phyloP scores from a whole-genome alignment of 2,329 filamentous ascomycete genomes.

The Emmonsia crescens region DNA sequence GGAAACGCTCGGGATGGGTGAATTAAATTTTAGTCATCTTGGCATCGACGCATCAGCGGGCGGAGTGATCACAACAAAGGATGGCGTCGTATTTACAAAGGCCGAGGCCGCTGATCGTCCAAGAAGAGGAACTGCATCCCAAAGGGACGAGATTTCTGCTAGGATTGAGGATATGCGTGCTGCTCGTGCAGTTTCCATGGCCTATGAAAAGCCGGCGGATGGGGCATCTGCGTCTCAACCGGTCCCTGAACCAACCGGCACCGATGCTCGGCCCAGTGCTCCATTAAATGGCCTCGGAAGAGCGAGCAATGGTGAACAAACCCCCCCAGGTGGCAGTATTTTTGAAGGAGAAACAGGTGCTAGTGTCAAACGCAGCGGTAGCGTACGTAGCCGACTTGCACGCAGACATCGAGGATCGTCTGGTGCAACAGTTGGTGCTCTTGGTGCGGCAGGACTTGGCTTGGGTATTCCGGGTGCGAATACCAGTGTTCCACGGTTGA shows the following conservation, averaged over 20 bases:
- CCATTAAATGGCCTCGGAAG: slow-evolving; percentile 13
- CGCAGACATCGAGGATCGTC: slow-evolving; percentile 78
- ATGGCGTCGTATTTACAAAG: slow-evolving; percentile 29
- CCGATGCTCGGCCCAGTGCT: slow-evolving; percentile 20
- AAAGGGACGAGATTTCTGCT: slow-evolving; percentile 43
- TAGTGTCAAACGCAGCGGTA: slow-evolving; percentile 52
- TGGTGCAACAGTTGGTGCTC: slow-evolving; percentile 58
- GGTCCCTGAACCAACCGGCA: slow-evolving; percentile 24
- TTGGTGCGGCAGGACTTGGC: slow-evolving; percentile 58
- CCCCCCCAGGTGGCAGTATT: slow-evolving; percentile 55
- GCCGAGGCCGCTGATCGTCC: slow-evolving; percentile 22
- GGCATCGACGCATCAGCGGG: slow-evolving; percentile 48
- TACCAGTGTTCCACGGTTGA: slow-evolving; percentile 60
- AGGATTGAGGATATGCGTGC: slow-evolving; percentile 49
- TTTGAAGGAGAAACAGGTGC: slow-evolving; percentile 50
- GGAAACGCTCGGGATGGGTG: slow-evolving; percentile 78
- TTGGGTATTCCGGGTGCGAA: slow-evolving; percentile 53
- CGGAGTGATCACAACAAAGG: slow-evolving; percentile 26
- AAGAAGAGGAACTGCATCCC: slow-evolving; percentile 27
- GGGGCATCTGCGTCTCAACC: slow-evolving; percentile 31
- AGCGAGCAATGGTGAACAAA: slow-evolving; percentile 45
- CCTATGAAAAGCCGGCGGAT: slow-evolving; percentile 40
- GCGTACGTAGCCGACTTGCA: slow-evolving; percentile 54
- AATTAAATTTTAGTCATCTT: slow-evolving; percentile 79
- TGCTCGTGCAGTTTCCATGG: slow-evolving; percentile 49